Evolutionary conservation across 352 stramenopile species (phyloP), one percentile per base, ranked within the genome.

Genomic region (Phytophthora nicotianae): DNA sequence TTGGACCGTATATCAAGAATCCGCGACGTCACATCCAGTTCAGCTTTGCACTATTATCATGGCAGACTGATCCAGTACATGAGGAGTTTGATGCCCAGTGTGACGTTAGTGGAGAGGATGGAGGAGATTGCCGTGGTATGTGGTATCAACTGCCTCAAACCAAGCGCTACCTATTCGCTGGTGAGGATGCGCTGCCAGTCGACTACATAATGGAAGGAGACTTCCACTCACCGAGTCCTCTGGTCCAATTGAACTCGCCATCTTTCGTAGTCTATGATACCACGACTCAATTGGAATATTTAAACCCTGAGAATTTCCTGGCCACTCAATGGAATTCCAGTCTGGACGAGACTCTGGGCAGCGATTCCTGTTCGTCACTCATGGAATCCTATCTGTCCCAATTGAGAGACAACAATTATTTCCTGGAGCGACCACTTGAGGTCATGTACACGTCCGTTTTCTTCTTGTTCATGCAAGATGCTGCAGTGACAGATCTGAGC

Each of bases 341-440:
- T 21, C 17, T 52, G 5, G 62, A 60, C 51, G 26, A 74, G 27
- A 65, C 29, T 2, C 59, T 86, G 7, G 27, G 14, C 1, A 56
- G 63, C 11, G 45, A 64, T n/a, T 17, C 50, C 4, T 84, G 72
- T 62, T 84, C 75, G 9, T 68, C 72, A 16, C 46, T 81, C 14
- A 75, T 81, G 47, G 72, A 84, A 23, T 75, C 75, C 47, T 84
- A 82, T 62, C 35, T 82, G n/a, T 26, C 42, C 11, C 73, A 80
- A 26, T n/a, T 81, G 5, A 21, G 63, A 7, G 49, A 65, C 26
- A 85, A 85, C 59, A 52, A 77, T 17, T 85, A 77, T 41, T 72
- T 62, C 35, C 20, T 85, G 6, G 63, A 81, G 21, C 42, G 48
- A 0, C 72, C 75, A 1, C 38, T 82, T 23, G 72, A 81, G n/a